These are phyloP conservation scores for Sporisorium sorghi DNA, from an alignment of 1,284 basidiomycete genomes.

Conservation along the genomic window DNA sequence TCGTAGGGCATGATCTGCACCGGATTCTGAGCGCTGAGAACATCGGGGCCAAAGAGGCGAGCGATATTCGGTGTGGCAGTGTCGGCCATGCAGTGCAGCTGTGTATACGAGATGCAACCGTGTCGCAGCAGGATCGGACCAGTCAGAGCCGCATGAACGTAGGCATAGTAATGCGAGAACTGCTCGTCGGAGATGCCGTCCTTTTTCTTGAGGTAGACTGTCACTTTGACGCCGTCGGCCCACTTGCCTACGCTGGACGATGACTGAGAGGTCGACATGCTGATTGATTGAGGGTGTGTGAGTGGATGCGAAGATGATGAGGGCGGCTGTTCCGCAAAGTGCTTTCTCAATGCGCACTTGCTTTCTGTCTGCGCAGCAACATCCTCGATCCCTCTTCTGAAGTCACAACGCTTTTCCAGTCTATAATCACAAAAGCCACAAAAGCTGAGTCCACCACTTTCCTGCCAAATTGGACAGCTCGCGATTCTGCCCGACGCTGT, in stretches of 20 bases:
- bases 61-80: constrained; percentile 4
- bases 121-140: constrained; percentile 18
- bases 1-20: constrained; percentile 28
- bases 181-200: constrained; percentile 16
- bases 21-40: constrained; percentile 10
- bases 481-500: background rate
- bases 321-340: background rate
- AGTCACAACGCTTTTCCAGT: constrained; percentile 1
- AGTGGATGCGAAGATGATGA: background rate
- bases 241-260: constrained; percentile 9
- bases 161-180: constrained; percentile 22
- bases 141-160: constrained; percentile 20
- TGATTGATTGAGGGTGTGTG: background rate
- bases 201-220: constrained; percentile 29
- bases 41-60: constrained; percentile 28
- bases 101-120: constrained; percentile 24
- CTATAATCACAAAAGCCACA: constrained; percentile 5
- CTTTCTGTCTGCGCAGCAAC: background rate
- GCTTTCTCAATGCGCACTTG: background rate
- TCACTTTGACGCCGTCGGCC: constrained; percentile 14
- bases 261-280: constrained; percentile 8
- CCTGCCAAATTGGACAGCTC: constrained; percentile 10
- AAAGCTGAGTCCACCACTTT: background rate
- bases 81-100: constrained; percentile 26
- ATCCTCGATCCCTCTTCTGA: background rate